Evolutionary conservation across 768 basidiomycete species (phyloP), one percentile per base, ranked within the genome.

Genomic region (Amanita jacksonii): DNA sequence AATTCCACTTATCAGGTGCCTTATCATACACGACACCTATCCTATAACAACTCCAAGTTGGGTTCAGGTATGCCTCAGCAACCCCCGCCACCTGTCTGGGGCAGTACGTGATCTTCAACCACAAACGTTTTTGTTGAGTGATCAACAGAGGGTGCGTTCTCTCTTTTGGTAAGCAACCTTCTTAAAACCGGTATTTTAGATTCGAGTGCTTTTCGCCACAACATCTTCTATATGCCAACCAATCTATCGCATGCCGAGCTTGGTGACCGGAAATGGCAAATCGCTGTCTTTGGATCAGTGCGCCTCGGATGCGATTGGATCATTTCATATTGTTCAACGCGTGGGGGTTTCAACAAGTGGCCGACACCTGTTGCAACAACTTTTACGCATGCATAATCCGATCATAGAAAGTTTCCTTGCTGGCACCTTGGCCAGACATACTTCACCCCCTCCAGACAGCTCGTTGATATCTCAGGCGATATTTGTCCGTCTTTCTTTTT

Each of bases 31-130:
- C 27, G 36, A 4, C 44, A 45, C 20, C 25, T 38, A 12, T 45
- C 44, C 7, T 45, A 45, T 28, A 45, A 45, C 20, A 36, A 45
- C 36, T 20, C 36, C 3, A 45, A 36, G 28, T 13, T 45, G 22
- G 44, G 44, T 5, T 27, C 32, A 23, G 28, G 33, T 10, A 38
- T 45, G 18, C 32, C 22, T 3, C 43, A 37, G 19, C 27, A 33
- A n/a, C 24, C 34, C n/a, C 36, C 43, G 8, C 44, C 35, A 31
- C 16, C 41, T 6, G 18, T 45, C n/a, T 45, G 44, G 44, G 44
- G 36, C 10, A 45, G 31, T 45, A 45, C 44, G 20, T 45, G 36
- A 45, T 31, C 37, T 33, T 15, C 13, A n/a, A n/a, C n/a, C 24
- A 20, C 8, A 5, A 25, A 10, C 24, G 34, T 18, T 32, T 43